Evolutionary conservation across 2,329 filamentous ascomycete genomes (phyloP), one percentile per base, ranked within the genome.

Genomic region (Ilyonectria mors-panacis): DNA sequence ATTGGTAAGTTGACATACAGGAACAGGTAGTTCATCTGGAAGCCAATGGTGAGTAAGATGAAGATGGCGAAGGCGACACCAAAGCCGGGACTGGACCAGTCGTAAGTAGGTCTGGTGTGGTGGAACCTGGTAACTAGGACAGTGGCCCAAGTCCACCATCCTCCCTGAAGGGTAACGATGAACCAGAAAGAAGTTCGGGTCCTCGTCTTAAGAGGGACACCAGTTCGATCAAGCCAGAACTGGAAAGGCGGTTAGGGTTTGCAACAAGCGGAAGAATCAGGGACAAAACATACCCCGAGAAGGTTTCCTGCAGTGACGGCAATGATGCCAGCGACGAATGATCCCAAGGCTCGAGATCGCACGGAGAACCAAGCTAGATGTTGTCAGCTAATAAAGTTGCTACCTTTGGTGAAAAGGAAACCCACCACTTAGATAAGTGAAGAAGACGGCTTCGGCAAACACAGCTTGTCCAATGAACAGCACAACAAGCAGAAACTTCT

Each of bases 11-110:
- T 47, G 12, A 79, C 86, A 78, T 74, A 91, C 84, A 93, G 79
- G 76, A 90, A 93, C 70, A 93, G 84, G 76, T 94, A 94, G 77
- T 94, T 94, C 8, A 93, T 71, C 79, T 94, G 92, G 72, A 94
- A 94, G 0, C 90, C 88, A 12, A 88, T 80, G 0, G 89, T 89
- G 71, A 92, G 85, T 71, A 94, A 88, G 6, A 94, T 74, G 77
- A 92, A 94, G 19, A 93, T 83, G 0, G 85, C 88, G 71, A 94
- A 94, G 0, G 85, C 89, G 44, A 84, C 83, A 0, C 91, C 91
- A 61, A 94, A 94, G 0, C 89, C 91, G 0, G 81, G 68, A 68
- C 86, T 85, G 0, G 76, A 73, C 92, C 92, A 94, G 77, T 94
- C 92, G 71, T 88, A 91, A 0, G 85, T 87, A 0, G 91, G 91